Evolutionary conservation across 2,329 filamentous ascomycete species (phyloP).

Genomic region (Dryadomyces sulphureus): DNA sequence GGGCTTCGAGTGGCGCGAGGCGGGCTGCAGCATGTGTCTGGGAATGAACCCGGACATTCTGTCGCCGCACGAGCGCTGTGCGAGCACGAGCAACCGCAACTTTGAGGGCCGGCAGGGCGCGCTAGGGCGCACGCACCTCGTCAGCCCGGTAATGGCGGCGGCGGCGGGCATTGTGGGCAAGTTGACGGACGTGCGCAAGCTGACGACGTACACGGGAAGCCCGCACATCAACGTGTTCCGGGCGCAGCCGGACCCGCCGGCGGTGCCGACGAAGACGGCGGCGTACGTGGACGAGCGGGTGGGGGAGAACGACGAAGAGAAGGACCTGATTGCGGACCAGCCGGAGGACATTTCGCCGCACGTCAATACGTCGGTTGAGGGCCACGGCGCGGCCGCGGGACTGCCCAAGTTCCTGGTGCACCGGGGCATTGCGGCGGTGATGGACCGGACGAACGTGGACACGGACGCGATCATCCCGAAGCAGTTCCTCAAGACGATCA

Average conservation of each 20-base stretch:
- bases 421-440: slow-evolving; percentile 74
- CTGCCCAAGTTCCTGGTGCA: slow-evolving; percentile 73
- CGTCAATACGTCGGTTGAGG: slow-evolving; percentile 42
- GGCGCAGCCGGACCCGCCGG: slow-evolving; percentile 10
- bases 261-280: slow-evolving; percentile 14
- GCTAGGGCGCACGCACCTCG: slow-evolving; percentile 78
- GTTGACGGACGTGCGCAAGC: slow-evolving; percentile 77
- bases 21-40: slow-evolving; percentile 96
- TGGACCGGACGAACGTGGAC: slow-evolving; percentile 84
- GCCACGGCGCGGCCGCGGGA: slow-evolving; percentile 39
- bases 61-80: slow-evolving; percentile 81
- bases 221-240: slow-evolving; percentile 44
- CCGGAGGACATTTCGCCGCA: slow-evolving; percentile 48
- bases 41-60: slow-evolving; percentile 99
- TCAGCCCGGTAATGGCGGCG: slow-evolving; percentile 95
- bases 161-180: slow-evolving; percentile 81
- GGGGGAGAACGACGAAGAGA: slow-evolving; percentile 34
- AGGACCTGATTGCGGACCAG: slow-evolving; percentile 38
- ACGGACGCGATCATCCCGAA: slow-evolving; percentile 99
- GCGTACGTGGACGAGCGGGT: slow-evolving; percentile 38
- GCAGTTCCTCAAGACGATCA: slow-evolving; percentile 98
- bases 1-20: slow-evolving; percentile 96
- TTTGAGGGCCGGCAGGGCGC: slow-evolving; percentile 95
- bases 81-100: slow-evolving; percentile 91
- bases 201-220: slow-evolving; percentile 46